Conservation (phyloP, 495 filamentous ascomycete genomes). For the Talaromyces adpressus region DNA sequence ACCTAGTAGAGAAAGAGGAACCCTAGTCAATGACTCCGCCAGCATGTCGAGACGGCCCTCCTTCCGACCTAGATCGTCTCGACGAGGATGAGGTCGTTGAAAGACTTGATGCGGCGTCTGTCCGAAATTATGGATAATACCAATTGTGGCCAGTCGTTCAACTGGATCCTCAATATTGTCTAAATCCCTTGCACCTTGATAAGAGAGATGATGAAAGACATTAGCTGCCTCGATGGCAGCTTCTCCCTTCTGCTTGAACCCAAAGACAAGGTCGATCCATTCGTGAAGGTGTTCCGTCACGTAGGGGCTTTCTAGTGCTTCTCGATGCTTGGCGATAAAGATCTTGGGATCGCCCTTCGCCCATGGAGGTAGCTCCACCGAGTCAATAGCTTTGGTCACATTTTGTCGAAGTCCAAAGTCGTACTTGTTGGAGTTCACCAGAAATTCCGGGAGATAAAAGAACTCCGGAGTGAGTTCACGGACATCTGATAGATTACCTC, state of each 20-base stretch:
- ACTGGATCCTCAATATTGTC: conserved; percentile 85
- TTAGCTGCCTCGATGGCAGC: conserved; percentile 87
- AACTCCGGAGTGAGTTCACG: conserved; percentile 94
- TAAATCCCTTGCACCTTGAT: conserved; percentile 86
- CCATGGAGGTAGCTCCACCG: conserved; percentile 86
- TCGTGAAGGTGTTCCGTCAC: conserved; percentile 85
- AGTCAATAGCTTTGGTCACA: conserved; percentile 67
- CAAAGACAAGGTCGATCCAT: conserved; percentile 97
- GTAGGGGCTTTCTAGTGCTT: conserved; percentile 90
- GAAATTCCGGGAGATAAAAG: conserved; percentile 91
- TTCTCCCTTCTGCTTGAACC: conserved; percentile 90
- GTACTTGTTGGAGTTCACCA: conserved; percentile 85
- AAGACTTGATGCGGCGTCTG: conserved; percentile 97
- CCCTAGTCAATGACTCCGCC: conserved; percentile 66
- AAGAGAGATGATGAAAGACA: conserved; percentile 92
- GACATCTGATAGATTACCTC: conserved; percentile 86
- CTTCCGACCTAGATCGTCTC: conserved; percentile 57
- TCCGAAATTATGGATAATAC: conserved; percentile 97
- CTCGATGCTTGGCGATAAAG: conserved; percentile 88
- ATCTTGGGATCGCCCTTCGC: conserved; percentile 95
- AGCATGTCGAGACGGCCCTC: conserved; percentile 67
- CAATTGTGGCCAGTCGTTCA: conserved; percentile 78
- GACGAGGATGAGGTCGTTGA: conserved; percentile 63
- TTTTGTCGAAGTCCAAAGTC: conserved; percentile 87
- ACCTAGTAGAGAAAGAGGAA: conserved; percentile 74